A percentile compares a stretch with the other conserved stretches of the same genome.
Conservation (phyloP, 176 grass and related monocot genomes). For the Phoenix roebelenii region DNA sequence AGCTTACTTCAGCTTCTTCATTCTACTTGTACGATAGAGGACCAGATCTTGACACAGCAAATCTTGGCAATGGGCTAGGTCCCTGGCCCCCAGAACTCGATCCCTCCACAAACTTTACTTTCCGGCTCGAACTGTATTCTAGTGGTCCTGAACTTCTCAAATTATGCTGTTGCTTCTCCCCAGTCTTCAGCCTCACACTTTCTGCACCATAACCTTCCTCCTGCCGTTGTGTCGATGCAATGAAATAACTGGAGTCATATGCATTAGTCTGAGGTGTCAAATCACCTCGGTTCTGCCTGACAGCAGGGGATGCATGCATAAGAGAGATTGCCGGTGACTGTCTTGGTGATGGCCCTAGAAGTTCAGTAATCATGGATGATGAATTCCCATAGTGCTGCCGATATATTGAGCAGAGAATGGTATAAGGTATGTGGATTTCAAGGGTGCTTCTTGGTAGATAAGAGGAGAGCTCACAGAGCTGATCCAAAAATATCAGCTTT, state of each 20-base stretch:
- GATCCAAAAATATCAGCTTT: conserved; percentile 90
- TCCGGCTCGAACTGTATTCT: conserved; percentile 51
- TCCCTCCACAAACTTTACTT: conserved; percentile 72
- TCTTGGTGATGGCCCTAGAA: conserved; percentile 54
- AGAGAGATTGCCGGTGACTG: conserved; percentile 92
- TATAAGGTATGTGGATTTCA: conserved; percentile 88
- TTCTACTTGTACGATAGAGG: conserved; percentile 76
- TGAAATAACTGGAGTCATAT: conserved; percentile 46
- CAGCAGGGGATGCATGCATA: conserved; percentile 51
- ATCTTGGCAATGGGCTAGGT: conserved; percentile 46
- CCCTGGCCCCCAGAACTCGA: conserved; percentile 69
- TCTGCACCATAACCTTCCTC: conserved; percentile 57
- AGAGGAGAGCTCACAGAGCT: conserved; percentile 71
- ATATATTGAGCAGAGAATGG: conserved; percentile 85
- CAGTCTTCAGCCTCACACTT: conserved; percentile 20
- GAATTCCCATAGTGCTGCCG: conserved; percentile 60
- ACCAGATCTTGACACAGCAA: conserved; percentile 75
- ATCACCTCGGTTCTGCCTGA: conserved; percentile 39
- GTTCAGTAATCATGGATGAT: conserved; percentile 31
- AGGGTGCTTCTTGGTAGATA: conserved; percentile 94
- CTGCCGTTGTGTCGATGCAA: conserved; percentile 37
- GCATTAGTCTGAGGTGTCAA: conserved; percentile 41
- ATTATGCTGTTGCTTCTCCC: conserved; percentile 51
- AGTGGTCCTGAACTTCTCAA: conserved; percentile 81
- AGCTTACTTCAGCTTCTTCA: too few relatives aligned